phyloP scores from a whole-genome alignment of 2,329 filamentous ascomycete genomes.

The Diaporthe capsici region DNA sequence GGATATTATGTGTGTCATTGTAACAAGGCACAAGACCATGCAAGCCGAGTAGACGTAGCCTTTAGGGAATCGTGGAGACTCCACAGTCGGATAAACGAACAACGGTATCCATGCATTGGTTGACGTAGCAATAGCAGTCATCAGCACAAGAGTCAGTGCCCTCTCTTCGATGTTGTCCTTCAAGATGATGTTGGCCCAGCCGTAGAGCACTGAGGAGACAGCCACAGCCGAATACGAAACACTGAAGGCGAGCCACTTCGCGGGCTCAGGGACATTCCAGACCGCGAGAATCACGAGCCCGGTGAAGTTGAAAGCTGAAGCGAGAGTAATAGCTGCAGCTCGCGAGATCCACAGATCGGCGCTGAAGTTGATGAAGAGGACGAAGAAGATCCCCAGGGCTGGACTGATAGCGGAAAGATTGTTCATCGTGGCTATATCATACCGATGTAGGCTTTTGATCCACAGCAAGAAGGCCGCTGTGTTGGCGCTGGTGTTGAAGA shows the following conservation, averaged over 20 bases:
- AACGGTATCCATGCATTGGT: slow-evolving; percentile 70
- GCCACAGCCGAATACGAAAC: slow-evolving; percentile 64
- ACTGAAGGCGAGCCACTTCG: slow-evolving; percentile 68
- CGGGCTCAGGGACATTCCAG: slow-evolving; percentile 70
- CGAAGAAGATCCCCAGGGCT: slow-evolving; percentile 70
- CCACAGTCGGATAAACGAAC: slow-evolving; percentile 62
- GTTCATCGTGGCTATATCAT: slow-evolving; percentile 62
- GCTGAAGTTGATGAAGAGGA: slow-evolving; percentile 65
- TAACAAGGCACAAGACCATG: slow-evolving; percentile 34
- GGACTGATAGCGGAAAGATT: slow-evolving; percentile 66
- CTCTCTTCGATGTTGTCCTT: slow-evolving; percentile 61
- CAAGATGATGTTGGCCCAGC: slow-evolving; percentile 68
- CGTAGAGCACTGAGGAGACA: slow-evolving; percentile 68
- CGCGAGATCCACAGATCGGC: slow-evolving; percentile 67
- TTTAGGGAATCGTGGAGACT: slow-evolving; percentile 58
- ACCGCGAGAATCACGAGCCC: slow-evolving; percentile 67
- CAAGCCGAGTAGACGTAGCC: slow-evolving; percentile 50
- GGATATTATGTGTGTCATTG: slow-evolving; percentile 25
- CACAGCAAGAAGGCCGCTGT: slow-evolving; percentile 67
- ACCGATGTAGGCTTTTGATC: slow-evolving; percentile 69
- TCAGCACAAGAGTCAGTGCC: slow-evolving; percentile 63
- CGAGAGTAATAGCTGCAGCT: slow-evolving; percentile 67
- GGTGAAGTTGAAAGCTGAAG: slow-evolving; percentile 65
- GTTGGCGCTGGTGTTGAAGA: slow-evolving; percentile 68
- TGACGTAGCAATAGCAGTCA: slow-evolving; percentile 66